Evolutionary conservation across 2,329 filamentous ascomycete genomes (phyloP), one percentile per base, ranked within the genome.

Genomic region (Cordyceps cicadae): DNA sequence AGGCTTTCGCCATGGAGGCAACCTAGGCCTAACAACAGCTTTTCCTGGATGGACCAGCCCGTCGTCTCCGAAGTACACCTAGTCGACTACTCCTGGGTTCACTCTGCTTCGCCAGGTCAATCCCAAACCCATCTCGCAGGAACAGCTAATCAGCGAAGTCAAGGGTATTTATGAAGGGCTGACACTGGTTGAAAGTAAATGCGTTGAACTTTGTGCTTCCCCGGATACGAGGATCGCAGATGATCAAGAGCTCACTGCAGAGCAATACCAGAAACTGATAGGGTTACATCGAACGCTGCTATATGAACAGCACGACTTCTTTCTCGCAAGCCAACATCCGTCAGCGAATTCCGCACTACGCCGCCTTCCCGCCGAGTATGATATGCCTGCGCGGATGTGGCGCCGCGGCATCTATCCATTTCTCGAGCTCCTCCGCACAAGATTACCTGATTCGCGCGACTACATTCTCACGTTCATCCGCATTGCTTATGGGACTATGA

Each of bases 301-400:
- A 0, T 85, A 94, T 64, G 90, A 96, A 63, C 88, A 93, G 61
- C 88, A 92, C 62, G 90, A 93, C 63, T 93, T 93, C 67, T 92
- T 97, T 62, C 76, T 96, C 1, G 92, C 92, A 0, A 89, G 85
- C 0, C 92, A 97, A 66, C 92, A 97, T 68, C 92, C 91, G 0
- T 88, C 87, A n/a, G n/a, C 0, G 90, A 91, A 82, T 26, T 79
- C 80, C 0, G 84, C 87, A 0, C 71, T 97, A 0, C 80, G 83
- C 3, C 77, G 84, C 0, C 72, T 97, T 0, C 87, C 92, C 0
- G 81, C 82, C 0, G 93, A 94, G 63, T 96, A 96, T 66, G 86
- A 86, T 0, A 97, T 97, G 90, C 92, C 93, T 0, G 91, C 90
- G 0, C 79, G 93, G 0, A 94, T 97, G 89, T 97, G 93, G 94